Base-by-base conservation (phyloP, 345 rosid genomes). In the Eucalyptus brandiana region DNA sequence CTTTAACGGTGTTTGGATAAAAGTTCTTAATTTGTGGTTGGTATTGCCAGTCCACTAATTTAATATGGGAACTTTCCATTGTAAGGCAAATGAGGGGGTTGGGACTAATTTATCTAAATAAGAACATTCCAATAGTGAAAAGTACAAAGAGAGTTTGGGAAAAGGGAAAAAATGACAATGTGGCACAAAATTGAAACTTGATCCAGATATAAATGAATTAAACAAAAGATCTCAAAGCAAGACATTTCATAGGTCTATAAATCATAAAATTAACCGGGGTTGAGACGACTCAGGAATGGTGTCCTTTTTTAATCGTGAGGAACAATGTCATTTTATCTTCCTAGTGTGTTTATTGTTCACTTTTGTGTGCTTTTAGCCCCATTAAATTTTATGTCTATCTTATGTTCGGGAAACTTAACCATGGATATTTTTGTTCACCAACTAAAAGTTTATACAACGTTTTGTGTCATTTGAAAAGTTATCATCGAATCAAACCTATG, bases 321-420 rank as follows among this genome's bases (percentile, higher is more conserved):
- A 28, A 12, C 16, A 60, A 28, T 28, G 67, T 28, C 67, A 60
- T 60, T 12, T 60, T 0, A 60, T 60, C 14, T 60, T 60, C 32
- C 8, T 28, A 1, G 28, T 11, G 67, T 60, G 32, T 60, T 60
- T 60, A 28, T 28, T 60, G 32, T 60, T 11, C 67, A 60, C 67
- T 60, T 60, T 56, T 0, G 2, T 0, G 17, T 28, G 15, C 7
- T 60, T 28, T 60, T 26, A 60, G 67, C 32, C 67, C 0, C 32
- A 60, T 60, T 60, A 60, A 3, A 60, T 60, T 26, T 26, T 60
- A 6, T 26, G 2, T 58, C 15, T 5, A 4, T 60, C n/a, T 60
- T 60, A 28, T 60, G 3, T 0, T 28, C 2, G 2, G 16, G n/a
- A 28, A 12, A 67, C 40, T 67, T 65, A 32, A 67, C 7, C 2